phyloP scores from a whole-genome alignment of 345 rosid genomes.

The Aurinia saxatilis region DNA sequence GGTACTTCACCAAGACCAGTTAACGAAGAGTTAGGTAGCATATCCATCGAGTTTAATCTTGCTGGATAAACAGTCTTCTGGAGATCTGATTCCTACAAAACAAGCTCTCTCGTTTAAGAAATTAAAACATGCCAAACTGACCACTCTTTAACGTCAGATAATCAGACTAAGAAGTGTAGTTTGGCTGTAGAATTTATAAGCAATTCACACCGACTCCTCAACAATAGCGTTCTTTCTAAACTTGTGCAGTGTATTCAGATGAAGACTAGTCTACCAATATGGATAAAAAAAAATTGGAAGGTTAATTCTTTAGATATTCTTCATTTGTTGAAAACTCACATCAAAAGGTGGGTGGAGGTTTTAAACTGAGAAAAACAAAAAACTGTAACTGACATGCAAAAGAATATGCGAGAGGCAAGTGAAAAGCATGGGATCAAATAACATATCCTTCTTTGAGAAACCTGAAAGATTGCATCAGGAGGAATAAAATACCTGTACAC shows the following conservation, averaged over 20 bases:
- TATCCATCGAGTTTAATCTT: slow-evolving; percentile 63
- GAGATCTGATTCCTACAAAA: slow-evolving; percentile 56
- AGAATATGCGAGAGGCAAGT: neutral
- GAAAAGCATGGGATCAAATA: neutral
- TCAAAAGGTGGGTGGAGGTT: neutral
- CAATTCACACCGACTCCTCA: neutral
- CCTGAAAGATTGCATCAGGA: neutral
- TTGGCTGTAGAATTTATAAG: neutral
- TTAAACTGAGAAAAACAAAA: neutral
- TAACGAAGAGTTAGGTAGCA: slow-evolving; percentile 47
- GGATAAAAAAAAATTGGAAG: neutral
- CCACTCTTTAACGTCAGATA: neutral
- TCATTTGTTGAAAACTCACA: neutral
- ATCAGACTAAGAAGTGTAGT: neutral
- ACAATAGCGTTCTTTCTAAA: neutral
- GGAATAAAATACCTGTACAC: slow-evolving; percentile 49
- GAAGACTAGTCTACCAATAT: neutral
- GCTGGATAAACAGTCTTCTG: slow-evolving; percentile 64
- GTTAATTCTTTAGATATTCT: neutral
- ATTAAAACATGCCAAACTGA: neutral
- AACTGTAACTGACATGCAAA: neutral
- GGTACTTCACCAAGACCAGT: slow-evolving; percentile 32
- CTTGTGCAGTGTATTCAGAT: neutral
- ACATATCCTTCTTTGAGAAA: neutral
- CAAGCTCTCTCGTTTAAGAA: neutral